Evolutionary conservation across 257 asterid species (phyloP), one percentile per base, ranked within the genome.

Genomic region (Paraleonurus japonicus): DNA sequence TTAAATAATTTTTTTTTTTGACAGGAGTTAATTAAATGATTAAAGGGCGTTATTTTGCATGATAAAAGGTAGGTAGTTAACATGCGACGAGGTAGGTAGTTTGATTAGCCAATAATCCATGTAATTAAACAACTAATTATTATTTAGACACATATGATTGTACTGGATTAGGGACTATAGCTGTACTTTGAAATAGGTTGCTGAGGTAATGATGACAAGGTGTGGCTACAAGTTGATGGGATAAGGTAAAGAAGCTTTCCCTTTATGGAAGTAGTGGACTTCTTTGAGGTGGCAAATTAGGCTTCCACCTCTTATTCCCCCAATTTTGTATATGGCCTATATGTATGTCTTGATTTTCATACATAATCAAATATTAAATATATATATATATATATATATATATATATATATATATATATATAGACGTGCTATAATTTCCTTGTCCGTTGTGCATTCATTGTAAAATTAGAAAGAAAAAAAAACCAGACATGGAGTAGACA

Each of bases 251-350:
- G 16, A 48, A 66, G 30, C 63, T 76, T 80, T 24, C 84, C 84
- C 70, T 63, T 76, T 78, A 37, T 24, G 85, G 84, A 78, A 80
- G 53, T 78, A 58, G 65, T 55, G 67, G 75, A 54, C 63, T 79
- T 65, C 47, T 6, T 16, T 65, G 73, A 57, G 7, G 37, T 43
- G 22, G n/a, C 64, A 58, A 17, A 26, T 60, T 57, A 0, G 37
- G 63, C 33, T 27, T 5, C 7, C n/a, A n/a, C n/a, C n/a, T n/a
- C n/a, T n/a, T n/a, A n/a, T n/a, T n/a, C n/a, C n/a, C n/a, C n/a
- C n/a, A n/a, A n/a, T n/a, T n/a, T n/a, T n/a, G n/a, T n/a, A n/a
- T n/a, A n/a, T n/a, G n/a, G n/a, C n/a, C n/a, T n/a, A n/a, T n/a
- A n/a, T n/a, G n/a, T n/a, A n/a, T n/a, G n/a, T n/a, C n/a, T n/a